These are phyloP conservation scores for Prunus mume DNA, from an alignment of 306 rosid genomes.

Conservation along the genomic window DNA sequence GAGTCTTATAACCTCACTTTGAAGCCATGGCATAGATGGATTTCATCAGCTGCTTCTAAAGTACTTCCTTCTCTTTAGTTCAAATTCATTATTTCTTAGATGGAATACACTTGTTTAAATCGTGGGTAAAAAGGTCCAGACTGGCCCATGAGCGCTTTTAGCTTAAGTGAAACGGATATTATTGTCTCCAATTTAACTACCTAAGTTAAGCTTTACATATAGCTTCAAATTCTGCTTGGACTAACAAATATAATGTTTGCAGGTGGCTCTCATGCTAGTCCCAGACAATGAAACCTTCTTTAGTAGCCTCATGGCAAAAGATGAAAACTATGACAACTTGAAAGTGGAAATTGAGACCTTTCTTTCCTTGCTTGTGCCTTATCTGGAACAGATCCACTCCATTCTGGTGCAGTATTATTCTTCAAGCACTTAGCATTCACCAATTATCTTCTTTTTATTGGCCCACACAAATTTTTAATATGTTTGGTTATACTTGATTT, in stretches of 20 bases:
- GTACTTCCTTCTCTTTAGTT: constrained; percentile 28
- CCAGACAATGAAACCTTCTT: constrained; percentile 64
- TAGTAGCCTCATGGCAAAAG: constrained; percentile 55
- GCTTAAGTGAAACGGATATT: too few relatives aligned
- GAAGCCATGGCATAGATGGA: constrained; percentile 96
- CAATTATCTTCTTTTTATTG: neutral
- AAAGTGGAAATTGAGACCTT: constrained; percentile 60
- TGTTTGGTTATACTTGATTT: neutral
- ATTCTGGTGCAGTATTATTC: constrained; percentile 48
- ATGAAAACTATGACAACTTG: constrained; percentile 50
- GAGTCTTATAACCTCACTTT: constrained; percentile 67
- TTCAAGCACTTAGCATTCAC: neutral
- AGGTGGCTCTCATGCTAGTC: constrained; percentile 78
- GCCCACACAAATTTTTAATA: neutral
- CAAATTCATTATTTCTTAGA: too few relatives aligned
- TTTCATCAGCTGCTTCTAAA: constrained; percentile 85
- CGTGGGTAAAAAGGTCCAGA: too few relatives aligned
- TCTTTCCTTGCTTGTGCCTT: constrained; percentile 56
- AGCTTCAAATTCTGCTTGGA: neutral
- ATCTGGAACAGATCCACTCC: constrained; percentile 64
- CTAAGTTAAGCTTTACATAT: neutral
- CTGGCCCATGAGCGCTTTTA: too few relatives aligned
- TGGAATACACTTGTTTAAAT: too few relatives aligned
- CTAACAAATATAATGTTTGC: constrained; percentile 26
- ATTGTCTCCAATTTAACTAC: too few relatives aligned